Evolutionary conservation across 192 early-diverging fungal genomes (phyloP).

Genomic region (Phlyctochytrium arcticum): DNA sequence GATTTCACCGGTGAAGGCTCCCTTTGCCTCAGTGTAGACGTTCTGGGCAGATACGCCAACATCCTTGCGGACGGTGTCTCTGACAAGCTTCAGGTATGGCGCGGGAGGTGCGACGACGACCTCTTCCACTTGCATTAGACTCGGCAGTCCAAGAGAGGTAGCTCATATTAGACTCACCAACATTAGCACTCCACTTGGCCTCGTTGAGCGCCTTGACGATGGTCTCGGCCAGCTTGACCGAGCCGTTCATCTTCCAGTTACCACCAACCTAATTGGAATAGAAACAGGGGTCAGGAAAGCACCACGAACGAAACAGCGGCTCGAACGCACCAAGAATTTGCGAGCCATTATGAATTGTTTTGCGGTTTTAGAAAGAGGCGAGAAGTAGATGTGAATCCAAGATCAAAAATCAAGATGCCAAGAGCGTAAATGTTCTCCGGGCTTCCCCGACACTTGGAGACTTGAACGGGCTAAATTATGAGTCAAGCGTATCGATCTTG

Average conservation of each 20-base stretch:
- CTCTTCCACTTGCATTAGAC: conserved; percentile 52
- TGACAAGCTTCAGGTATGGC: conserved; percentile 81
- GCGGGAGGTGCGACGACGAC: conserved; percentile 95
- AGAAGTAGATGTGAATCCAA: no score
- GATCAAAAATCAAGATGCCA: no score
- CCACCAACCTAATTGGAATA: conserved; percentile 52
- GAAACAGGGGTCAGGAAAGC: no score
- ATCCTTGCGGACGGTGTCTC: conserved; percentile 69
- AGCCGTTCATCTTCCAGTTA: conserved; percentile 98
- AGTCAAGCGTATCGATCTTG: no score
- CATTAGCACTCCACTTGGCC: conserved; percentile 51
- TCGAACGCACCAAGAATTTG: conserved; percentile 6
- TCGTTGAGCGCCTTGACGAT: conserved; percentile 78
- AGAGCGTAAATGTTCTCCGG: no score
- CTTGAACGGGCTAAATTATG: no score
- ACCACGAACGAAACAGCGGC: no score
- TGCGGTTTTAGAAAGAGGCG: no score
- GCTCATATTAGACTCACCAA: conserved; percentile 52
- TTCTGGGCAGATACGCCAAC: conserved; percentile 96
- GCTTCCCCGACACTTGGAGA: no score
- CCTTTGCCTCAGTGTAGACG: conserved; percentile 76
- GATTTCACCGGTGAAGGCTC: conserved; percentile 98
- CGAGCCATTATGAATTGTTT: neutral
- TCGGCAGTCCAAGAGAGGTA: neutral
- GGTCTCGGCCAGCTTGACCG: conserved; percentile 63